A percentile compares a stretch with the other conserved stretches of the same genome.
These are phyloP conservation scores for Fomitopsis pinicola DNA, from an alignment of 1,284 basidiomycete species.

Conservation along the genomic window DNA sequence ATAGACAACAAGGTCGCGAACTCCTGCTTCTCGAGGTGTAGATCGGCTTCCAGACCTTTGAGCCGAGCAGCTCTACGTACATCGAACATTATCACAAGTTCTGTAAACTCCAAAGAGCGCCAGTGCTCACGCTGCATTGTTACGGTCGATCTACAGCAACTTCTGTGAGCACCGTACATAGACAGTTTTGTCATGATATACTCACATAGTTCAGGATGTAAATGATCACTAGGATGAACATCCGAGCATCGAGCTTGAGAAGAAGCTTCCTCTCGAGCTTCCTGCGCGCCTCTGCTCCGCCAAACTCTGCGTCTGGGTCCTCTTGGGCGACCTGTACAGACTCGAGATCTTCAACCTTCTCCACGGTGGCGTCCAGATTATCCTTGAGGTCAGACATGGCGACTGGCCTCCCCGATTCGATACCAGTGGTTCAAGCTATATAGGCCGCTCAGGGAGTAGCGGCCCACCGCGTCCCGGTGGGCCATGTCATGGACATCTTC, in stretches of 20 bases:
- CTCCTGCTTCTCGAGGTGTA: slow-evolving; percentile 57
- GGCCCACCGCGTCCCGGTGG: background rate
- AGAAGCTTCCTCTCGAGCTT: slow-evolving; percentile 51
- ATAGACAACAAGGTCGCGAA: slow-evolving; percentile 72
- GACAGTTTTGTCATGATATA: slow-evolving; percentile 8
- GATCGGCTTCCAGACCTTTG: slow-evolving; percentile 67
- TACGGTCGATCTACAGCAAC: slow-evolving; percentile 52
- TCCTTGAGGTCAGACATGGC: background rate
- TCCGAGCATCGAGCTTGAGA: slow-evolving; percentile 57
- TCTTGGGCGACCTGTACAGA: slow-evolving; percentile 11
- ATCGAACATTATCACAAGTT: background rate
- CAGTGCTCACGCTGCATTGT: slow-evolving; percentile 51
- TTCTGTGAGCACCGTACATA: slow-evolving; percentile 12
- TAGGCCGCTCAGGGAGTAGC: background rate
- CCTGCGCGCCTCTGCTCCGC: slow-evolving; percentile 35
- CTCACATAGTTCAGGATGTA: slow-evolving; percentile 66
- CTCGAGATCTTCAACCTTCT: slow-evolving; percentile 10
- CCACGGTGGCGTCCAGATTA: background rate
- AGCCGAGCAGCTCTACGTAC: slow-evolving; percentile 56
- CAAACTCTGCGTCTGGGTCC: slow-evolving; percentile 35
- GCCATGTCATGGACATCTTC: background rate
- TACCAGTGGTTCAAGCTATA: background rate
- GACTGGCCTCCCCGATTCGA: background rate
- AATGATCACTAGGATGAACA: slow-evolving; percentile 62
- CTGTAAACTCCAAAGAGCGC: background rate